Evolutionary conservation across 2,329 filamentous ascomycete genomes (phyloP), one percentile per base, ranked within the genome.

Genomic region (Cercospora citrullina): DNA sequence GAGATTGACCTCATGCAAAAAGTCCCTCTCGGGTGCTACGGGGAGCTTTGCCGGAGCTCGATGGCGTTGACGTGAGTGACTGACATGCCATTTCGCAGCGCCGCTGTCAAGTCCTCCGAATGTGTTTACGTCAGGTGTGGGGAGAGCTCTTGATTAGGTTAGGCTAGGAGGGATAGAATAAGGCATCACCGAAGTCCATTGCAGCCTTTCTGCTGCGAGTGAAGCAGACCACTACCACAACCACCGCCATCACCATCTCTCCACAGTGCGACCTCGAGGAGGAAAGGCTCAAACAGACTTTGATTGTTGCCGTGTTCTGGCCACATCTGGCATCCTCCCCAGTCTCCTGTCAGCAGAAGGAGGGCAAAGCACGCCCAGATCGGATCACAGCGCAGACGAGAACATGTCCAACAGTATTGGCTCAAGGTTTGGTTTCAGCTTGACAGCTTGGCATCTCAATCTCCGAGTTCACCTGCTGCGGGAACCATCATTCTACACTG

Each of bases 1-100:
- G 69, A 68, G 65, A 68, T 68, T 36, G 63, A 53, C 63, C 64
- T 67, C 67, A 65, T 69, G 30, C 67, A 69, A 51, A 18, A 18
- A 36, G 36, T 30, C 45, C n/a, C 45, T 48, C 16, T 48, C 45
- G 4, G 28, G 28, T 30, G n/a, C 45, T 18, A 48, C 45, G 45
- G 23, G 21, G n/a, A 48, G 45, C 45, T 21, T 18, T 21, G 18
- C 21, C 48, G 48, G 48, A 53, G 21, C 21, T 26, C 48, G 48
- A 53, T 53, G 48, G 48, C 16, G 16, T 23, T 53, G 48, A 53
- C 48, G 48, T 53, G 4, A 8, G 12, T 12, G 21, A 23, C 18
- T 12, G 21, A 23, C 18, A 53, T 26, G 48, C 48, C 48, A 55
- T 55, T 55, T 28, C 48, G n/a, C 23, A 55, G 48, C 48, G 30